Conservation (phyloP, 129 eudicot species). For the Centaurea solstitialis region DNA sequence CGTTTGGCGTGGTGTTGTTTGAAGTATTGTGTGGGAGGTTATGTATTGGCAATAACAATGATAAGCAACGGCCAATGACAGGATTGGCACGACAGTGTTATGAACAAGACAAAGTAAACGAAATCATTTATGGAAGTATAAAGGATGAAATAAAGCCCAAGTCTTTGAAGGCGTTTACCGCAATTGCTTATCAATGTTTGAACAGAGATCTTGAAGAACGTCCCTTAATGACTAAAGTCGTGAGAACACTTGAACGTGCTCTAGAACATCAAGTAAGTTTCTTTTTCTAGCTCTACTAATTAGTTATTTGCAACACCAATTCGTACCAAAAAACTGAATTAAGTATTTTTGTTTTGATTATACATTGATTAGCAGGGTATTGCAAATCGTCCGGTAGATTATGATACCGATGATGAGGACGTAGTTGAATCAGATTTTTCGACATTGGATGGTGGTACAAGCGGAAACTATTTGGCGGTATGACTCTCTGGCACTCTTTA, state of each 20-base stretch:
- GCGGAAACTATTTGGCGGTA: background rate
- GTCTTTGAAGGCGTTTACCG: constrained; percentile 13
- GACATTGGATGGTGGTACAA: background rate
- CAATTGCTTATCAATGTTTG: constrained; percentile 23
- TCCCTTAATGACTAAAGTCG: constrained; percentile 8
- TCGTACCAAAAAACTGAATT: background rate
- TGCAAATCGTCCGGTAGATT: background rate
- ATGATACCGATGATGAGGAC: background rate
- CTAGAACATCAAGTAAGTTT: constrained; percentile 10
- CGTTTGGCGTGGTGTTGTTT: constrained; percentile 10
- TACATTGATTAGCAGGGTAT: background rate
- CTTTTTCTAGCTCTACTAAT: background rate
- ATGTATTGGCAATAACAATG: background rate
- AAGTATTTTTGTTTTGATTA: no score
- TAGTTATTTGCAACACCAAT: background rate
- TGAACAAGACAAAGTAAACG: background rate
- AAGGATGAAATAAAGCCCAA: background rate
- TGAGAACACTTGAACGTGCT: constrained; percentile 12
- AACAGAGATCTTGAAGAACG: constrained; percentile 18
- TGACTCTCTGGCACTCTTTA: background rate
- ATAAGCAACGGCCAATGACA: background rate
- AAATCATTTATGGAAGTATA: background rate
- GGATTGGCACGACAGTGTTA: background rate
- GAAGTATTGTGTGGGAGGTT: constrained; percentile 10
- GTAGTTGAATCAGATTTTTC: no score